Evolutionary conservation across 345 rosid species (phyloP).

Genomic region (Jatropha curcas): DNA sequence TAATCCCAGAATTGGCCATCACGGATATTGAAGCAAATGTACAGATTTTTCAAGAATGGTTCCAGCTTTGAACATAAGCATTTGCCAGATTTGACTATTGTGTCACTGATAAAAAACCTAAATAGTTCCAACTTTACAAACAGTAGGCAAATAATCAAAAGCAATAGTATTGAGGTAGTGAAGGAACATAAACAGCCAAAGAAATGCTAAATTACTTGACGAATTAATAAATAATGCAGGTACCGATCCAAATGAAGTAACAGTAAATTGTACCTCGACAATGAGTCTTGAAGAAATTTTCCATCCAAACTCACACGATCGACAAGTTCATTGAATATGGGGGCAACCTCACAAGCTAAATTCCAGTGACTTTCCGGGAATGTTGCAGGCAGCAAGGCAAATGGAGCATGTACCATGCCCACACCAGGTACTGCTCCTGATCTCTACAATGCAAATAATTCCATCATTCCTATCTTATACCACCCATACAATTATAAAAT

Average conservation of each 20-base stretch:
- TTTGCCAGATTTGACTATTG: neutral
- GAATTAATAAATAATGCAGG: neutral
- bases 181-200: neutral
- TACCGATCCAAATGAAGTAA: neutral
- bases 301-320: constrained; percentile 98
- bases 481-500: neutral
- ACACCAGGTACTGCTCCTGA: constrained; percentile 91
- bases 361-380: constrained; percentile 75
- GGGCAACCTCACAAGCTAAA: constrained; percentile 88
- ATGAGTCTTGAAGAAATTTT: constrained; percentile 70
- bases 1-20: neutral
- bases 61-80: neutral
- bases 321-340: constrained; percentile 84
- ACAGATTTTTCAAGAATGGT: neutral
- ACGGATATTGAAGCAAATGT: neutral
- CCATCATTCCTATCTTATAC: constrained; percentile 5
- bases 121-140: neutral
- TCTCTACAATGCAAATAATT: constrained; percentile 42
- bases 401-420: constrained; percentile 89
- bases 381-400: constrained; percentile 68
- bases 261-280: constrained; percentile 58
- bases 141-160: neutral
- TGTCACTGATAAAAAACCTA: neutral
- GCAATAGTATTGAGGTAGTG: neutral
- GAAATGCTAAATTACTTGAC: too few species aligned